Conservation (phyloP, 2,329 filamentous ascomycete genomes). For the Catunica adiposa region DNA sequence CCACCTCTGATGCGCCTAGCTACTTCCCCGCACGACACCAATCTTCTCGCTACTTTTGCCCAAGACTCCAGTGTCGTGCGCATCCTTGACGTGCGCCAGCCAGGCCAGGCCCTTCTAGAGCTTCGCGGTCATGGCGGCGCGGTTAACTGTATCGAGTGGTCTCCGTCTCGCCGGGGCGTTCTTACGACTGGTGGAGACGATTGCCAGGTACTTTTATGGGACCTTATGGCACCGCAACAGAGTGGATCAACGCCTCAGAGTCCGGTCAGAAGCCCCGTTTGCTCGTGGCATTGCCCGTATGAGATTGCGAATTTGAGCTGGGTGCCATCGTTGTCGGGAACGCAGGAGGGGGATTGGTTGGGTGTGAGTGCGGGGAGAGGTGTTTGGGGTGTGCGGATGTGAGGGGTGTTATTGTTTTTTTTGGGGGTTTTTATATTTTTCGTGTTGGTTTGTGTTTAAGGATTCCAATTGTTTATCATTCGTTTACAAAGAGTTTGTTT, state of each 20-base stretch:
- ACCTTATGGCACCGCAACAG: conserved; percentile 50
- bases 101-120: conserved; percentile 85
- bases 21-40: conserved; percentile 86
- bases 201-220: conserved; percentile 83
- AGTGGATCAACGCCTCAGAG: conserved; percentile 27
- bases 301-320: conserved; percentile 75
- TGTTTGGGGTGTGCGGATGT: conserved; percentile 53
- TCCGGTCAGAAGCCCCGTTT: conserved; percentile 49
- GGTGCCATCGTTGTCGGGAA: conserved; percentile 52
- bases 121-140: conserved; percentile 73
- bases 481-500: not conserved
- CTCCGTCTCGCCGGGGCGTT: conserved; percentile 67
- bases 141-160: conserved; percentile 94
- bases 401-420: not conserved
- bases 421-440: not conserved
- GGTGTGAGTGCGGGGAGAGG: conserved; percentile 67
- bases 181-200: conserved; percentile 88
- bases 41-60: conserved; percentile 92
- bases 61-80: conserved; percentile 84
- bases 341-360: conserved; percentile 61
- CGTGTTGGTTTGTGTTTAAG: too few species aligned
- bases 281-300: conserved; percentile 72
- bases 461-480: too few species aligned
- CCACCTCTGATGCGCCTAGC: conserved; percentile 66
- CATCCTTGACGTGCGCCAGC: conserved; percentile 89